A percentile compares a stretch with the other conserved stretches of the same genome.
These are phyloP conservation scores for Meyerozyma sp. DNA, from an alignment of 1,139 yeast genomes.

Conservation along the genomic window DNA sequence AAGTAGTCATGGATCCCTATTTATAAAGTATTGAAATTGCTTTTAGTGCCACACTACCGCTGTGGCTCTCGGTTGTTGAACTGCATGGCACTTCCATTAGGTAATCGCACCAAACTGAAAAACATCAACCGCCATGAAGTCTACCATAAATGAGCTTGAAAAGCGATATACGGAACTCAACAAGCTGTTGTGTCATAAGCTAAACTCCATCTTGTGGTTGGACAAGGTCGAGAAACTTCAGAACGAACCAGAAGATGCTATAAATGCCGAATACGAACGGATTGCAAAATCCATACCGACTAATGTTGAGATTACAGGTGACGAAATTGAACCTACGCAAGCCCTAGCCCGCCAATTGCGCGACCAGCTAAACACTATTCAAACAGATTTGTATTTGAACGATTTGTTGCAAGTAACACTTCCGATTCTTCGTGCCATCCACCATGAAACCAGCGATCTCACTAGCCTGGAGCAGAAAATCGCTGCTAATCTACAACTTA, in stretches of 20 bases:
- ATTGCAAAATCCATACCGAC: not conserved
- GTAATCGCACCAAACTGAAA: not conserved
- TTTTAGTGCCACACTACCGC: not conserved
- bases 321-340: not conserved
- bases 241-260: slow-evolving; percentile 1
- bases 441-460: slow-evolving; percentile 8
- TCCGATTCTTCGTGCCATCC: slow-evolving; percentile 9
- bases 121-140: not conserved
- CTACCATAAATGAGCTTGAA: slow-evolving; percentile 1
- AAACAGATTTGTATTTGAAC: slow-evolving; percentile 5
- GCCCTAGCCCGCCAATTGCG: slow-evolving; percentile 3
- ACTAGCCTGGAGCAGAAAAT: slow-evolving; percentile 9
- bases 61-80: not conserved
- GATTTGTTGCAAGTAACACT: slow-evolving; percentile 7
- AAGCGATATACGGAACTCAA: slow-evolving; percentile 7
- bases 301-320: slow-evolving; percentile 1
- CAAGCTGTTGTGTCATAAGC: slow-evolving; percentile 6
- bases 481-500: slow-evolving; percentile 8
- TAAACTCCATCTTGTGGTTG: slow-evolving; percentile 7
- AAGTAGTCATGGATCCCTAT: slow-evolving; percentile 1
- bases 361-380: slow-evolving; percentile 6
- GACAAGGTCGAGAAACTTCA: slow-evolving; percentile 5
- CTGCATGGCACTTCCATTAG: not conserved
- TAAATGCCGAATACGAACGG: slow-evolving; percentile 1
- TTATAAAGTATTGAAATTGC: not conserved